Evolutionary conservation across 2,329 filamentous ascomycete genomes (phyloP).

Genomic region (Ramichloridium luteum): DNA sequence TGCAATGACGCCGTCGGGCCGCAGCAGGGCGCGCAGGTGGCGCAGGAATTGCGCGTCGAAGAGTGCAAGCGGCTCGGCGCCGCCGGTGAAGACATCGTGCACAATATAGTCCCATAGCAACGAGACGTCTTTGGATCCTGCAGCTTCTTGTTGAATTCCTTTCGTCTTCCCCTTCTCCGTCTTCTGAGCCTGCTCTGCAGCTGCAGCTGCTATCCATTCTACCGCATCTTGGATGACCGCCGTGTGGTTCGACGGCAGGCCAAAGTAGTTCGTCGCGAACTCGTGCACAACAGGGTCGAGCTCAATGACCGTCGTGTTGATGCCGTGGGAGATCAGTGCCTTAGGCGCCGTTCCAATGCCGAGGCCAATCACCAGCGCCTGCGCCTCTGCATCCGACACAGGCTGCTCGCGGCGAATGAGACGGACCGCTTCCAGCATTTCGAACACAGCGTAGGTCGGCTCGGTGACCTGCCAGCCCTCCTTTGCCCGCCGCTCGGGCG

Average conservation of each 20-base stretch:
- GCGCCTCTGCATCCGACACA: conserved; percentile 25
- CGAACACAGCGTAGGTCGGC: conserved; percentile 91
- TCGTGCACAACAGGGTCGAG: conserved; percentile 82
- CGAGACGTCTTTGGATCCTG: too few relatives aligned
- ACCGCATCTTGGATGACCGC: conserved; percentile 75
- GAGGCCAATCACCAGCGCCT: conserved; percentile 77
- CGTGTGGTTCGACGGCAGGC: conserved; percentile 62
- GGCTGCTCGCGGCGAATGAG: conserved; percentile 48
- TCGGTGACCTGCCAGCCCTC: conserved; percentile 51
- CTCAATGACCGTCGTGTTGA: conserved; percentile 88
- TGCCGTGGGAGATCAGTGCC: conserved; percentile 73
- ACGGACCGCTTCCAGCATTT: conserved; percentile 83
- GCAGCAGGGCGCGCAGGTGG: conserved; percentile 58
- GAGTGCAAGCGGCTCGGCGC: conserved; percentile 75
- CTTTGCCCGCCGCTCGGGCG: conserved; percentile 24
- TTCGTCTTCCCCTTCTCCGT: background rate
- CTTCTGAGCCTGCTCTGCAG: background rate
- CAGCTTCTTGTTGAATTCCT: conserved; percentile 25
- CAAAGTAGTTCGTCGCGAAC: conserved; percentile 74
- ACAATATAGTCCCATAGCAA: conserved; percentile 96
- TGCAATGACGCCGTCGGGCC: conserved; percentile 68
- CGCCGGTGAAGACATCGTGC: conserved; percentile 95
- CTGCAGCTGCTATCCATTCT: conserved; percentile 41
- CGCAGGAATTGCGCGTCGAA: conserved; percentile 79
- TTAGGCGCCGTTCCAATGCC: conserved; percentile 87